Conservation (phyloP, 805 yeast species). For the Lipomyces yamanashiensis region DNA sequence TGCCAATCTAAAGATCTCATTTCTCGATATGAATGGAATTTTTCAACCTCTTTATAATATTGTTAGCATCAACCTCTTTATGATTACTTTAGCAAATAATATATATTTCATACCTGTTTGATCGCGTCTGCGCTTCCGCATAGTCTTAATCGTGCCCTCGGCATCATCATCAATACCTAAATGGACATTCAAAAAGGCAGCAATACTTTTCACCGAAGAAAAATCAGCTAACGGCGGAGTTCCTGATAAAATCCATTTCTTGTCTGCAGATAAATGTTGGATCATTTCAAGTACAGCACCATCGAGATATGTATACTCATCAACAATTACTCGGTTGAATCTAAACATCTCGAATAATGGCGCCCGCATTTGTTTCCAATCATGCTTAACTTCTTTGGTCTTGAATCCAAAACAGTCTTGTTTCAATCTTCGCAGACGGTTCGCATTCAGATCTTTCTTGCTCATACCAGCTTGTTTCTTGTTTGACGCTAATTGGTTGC, state of each 20-base stretch:
- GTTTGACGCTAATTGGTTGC: not conserved
- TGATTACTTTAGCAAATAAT: too few relatives aligned
- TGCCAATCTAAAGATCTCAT: slow-evolving; percentile 19
- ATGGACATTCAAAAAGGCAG: slow-evolving; percentile 17
- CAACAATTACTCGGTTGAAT: slow-evolving; percentile 20
- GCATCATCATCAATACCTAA: slow-evolving; percentile 22
- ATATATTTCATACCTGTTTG: slow-evolving; percentile 16
- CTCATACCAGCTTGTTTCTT: not conserved
- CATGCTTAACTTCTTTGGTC: not conserved
- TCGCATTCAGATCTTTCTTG: not conserved
- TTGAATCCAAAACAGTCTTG: slow-evolving; percentile 13
- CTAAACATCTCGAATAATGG: slow-evolving; percentile 20
- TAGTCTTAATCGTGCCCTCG: slow-evolving; percentile 10
- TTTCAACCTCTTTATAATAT: slow-evolving; percentile 11
- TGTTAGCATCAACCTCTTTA: not conserved
- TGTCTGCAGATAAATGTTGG: slow-evolving; percentile 9
- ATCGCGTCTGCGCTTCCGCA: slow-evolving; percentile 15
- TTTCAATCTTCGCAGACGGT: not conserved
- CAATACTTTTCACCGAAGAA: slow-evolving; percentile 19
- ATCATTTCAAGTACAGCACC: slow-evolving; percentile 17
- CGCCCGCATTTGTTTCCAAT: slow-evolving; percentile 19
- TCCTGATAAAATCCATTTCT: slow-evolving; percentile 21
- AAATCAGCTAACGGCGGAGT: slow-evolving; percentile 22
- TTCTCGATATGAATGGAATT: slow-evolving; percentile 22
- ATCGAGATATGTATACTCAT: slow-evolving; percentile 23